Evolutionary conservation across 257 asterid genomes (phyloP).

Genomic region (Solanum sejunctum): DNA sequence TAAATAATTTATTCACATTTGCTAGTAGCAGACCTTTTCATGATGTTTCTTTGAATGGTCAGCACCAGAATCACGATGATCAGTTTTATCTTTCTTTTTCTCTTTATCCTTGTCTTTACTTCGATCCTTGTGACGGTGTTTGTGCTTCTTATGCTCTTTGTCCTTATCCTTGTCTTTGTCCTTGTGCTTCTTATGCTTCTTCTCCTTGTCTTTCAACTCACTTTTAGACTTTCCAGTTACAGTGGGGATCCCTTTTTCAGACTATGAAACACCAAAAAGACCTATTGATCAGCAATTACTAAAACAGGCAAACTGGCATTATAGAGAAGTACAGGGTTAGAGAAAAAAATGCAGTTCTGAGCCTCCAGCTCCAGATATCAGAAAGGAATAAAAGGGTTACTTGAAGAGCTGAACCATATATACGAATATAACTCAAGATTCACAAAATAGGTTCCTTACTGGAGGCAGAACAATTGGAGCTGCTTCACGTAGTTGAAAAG

Average conservation of each 20-base stretch:
- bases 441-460: constrained; percentile 37
- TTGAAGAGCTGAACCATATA: background rate
- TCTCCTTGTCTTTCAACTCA: constrained; percentile 86
- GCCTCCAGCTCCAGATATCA: background rate
- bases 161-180: constrained; percentile 56
- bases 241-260: constrained; percentile 90
- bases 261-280: constrained; percentile 31
- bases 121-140: constrained; percentile 91
- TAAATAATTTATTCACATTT: background rate
- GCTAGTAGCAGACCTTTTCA: constrained; percentile 50
- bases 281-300: constrained; percentile 10
- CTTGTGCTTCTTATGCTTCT: constrained; percentile 84
- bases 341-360: background rate
- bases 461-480: constrained; percentile 65
- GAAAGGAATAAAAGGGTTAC: background rate
- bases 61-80: constrained; percentile 78
- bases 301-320: background rate
- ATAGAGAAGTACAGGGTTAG: background rate
- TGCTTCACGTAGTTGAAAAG: constrained; percentile 84
- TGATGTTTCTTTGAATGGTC: constrained; percentile 61
- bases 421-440: background rate
- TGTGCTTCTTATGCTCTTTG: constrained; percentile 90
- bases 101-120: constrained; percentile 96
- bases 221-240: constrained; percentile 65
- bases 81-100: constrained; percentile 71